Conservation (phyloP, 139 green algal genomes). For the Chlamydomonas applanata region DNA sequence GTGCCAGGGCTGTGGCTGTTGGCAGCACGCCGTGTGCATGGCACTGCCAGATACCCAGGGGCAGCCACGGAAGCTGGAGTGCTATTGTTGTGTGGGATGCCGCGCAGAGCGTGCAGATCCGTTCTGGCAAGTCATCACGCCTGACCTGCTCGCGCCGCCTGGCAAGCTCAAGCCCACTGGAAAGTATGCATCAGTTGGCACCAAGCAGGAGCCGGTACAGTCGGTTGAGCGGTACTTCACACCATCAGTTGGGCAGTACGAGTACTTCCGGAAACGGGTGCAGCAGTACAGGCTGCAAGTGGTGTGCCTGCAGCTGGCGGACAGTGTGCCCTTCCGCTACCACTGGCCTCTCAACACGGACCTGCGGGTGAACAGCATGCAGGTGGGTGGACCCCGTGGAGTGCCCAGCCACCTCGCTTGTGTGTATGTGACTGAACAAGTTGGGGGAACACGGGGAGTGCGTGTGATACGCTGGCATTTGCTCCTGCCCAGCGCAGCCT, state of each 20-base stretch:
- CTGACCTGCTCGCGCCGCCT: constrained; percentile 32
- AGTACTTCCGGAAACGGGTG: constrained; percentile 1
- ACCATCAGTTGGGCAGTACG: constrained; percentile 13
- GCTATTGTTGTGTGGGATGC: constrained; percentile 49
- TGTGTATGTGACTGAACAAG: too few relatives aligned
- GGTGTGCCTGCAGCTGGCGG: constrained; percentile 53
- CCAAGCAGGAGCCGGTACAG: constrained; percentile 9
- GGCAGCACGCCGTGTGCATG: constrained; percentile 70
- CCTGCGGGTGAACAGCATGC: constrained; percentile 52
- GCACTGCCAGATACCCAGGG: not conserved
- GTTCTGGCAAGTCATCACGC: constrained; percentile 61
- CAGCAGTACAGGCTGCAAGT: constrained; percentile 24
- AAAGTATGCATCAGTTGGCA: constrained; percentile 10
- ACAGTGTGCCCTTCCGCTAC: constrained; percentile 61
- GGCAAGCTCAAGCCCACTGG: constrained; percentile 30
- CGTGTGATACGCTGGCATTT: not conserved
- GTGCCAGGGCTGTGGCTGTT: constrained; percentile 67
- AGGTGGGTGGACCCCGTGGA: not conserved
- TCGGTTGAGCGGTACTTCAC: constrained; percentile 13
- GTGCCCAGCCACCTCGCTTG: too few relatives aligned
- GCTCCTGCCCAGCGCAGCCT: not conserved
- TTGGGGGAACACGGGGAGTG: too few relatives aligned
- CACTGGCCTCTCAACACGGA: constrained; percentile 63
- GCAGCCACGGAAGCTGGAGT: not conserved
- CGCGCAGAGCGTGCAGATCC: constrained; percentile 61